Evolutionary conservation across 2,329 filamentous ascomycete species (phyloP), one percentile per base, ranked within the genome.

Genomic region (Corinectria fuckeliana): DNA sequence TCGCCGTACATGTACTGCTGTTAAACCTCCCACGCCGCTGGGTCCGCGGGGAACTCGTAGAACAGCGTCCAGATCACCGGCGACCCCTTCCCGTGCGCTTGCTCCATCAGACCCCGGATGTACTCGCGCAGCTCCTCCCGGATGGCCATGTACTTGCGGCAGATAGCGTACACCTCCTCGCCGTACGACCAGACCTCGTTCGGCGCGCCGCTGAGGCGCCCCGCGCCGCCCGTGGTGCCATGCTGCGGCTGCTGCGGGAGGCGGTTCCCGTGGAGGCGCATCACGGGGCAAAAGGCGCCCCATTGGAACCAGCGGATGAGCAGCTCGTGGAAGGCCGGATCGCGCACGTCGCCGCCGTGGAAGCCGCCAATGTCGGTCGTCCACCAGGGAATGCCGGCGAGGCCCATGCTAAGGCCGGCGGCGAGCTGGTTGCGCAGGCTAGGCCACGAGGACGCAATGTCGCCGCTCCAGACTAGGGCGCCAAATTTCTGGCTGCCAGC

Each of bases 311-410:
- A 90, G 2, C 88, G 77, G 2, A 86, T 82, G 57, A 90, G 85
- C 1, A 90, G 73, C 67, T 90, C 88, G 10, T 85, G 78, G 72
- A 90, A 90, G 0, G 68, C 77, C 2, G 77, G 73, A 45, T 88
- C 81, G 1, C 76, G 71, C 0, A 86, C 84, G 60, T 87, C 80
- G 0, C 88, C 88, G 5, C 87, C 87, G 67, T 90, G 87, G 69
- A 91, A 90, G 1, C 88, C 88, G 2, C 88, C 88, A 52, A 90
- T 90, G 65, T 90, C 88, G 0, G 87, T 90, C 0, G 88, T 90
- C 86, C 86, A 90, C 87, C 87, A 89, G 0, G 86, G 82, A 10
- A 90, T 80, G 0, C 88, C 88, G 0, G 86, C 79, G 5, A 90
- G 74, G 0, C 86, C 88, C 83, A 89, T 88, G 68, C 87, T 87